Evolutionary conservation across 805 yeast species (phyloP), one percentile per base, ranked within the genome.

Genomic region (Geotrichum ghanense): DNA sequence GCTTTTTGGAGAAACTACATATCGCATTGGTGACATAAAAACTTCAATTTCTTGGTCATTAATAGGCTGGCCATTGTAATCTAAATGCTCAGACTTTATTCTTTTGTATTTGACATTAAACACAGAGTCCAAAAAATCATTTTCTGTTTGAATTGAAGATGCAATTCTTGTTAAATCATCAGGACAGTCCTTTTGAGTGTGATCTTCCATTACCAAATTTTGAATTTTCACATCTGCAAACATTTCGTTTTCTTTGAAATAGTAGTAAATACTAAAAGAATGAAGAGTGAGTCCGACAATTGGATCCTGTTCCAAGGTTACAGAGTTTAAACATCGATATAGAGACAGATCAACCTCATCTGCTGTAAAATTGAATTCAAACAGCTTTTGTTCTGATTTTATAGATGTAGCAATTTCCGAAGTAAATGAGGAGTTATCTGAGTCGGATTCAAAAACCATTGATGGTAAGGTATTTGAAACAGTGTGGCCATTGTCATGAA

Each of bases 31-130:
- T 0, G 95, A 87, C 64, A 92, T 72, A 40, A 78, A 72, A 44
- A 92, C 66, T 6, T 75, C 70, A 3, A 89, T 74, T 52, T 75
- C 79, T 61, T 87, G 95, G 56, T 89, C 96, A 60, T 73, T 81
- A 6, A 52, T 48, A 10, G 42, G 44, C 16, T 52, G 56, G n/a
- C 31, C 79, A 50, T 78, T 87, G 44, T 82, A 78, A 14, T 54
- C 51, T 16, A 68, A 72, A 9, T 77, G 87, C 42, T 76, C 61
- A 58, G 94, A 69, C 58, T 76, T 81, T 0, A 67, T 64, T 53
- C 90, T 69, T 7, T 67, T 62, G 55, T 81, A 84, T 12, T 72
- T 68, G 24, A 88, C 68, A 27, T 68, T 70, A 56, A 88, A 78
- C 5, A 39, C 52, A 9, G 56, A 62, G 23, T 59, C 59, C 1